phyloP scores from a whole-genome alignment of 495 filamentous ascomycete species.

The Podospora tetraspora region DNA sequence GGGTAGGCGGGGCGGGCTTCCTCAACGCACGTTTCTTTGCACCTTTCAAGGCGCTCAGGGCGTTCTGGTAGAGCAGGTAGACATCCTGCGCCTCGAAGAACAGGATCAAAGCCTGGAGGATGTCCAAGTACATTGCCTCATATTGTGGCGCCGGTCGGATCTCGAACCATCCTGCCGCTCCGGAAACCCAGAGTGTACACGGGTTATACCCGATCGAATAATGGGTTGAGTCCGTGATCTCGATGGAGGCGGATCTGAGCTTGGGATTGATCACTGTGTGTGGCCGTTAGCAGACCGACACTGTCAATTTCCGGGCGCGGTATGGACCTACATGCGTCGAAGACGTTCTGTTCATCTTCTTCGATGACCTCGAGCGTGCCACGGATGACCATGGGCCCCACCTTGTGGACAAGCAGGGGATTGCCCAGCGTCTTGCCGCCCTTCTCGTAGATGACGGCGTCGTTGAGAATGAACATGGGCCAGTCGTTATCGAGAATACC shows the following conservation, averaged over 20 bases:
- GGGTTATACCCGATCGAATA: constrained; percentile 67
- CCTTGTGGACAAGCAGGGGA: constrained; percentile 35
- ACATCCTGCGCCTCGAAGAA: constrained; percentile 56
- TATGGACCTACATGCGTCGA: constrained; percentile 7
- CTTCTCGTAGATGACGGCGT: constrained; percentile 41
- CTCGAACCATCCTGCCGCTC: constrained; percentile 74
- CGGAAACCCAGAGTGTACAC: constrained; percentile 69
- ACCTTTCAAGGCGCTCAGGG: constrained; percentile 27
- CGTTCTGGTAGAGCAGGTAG: constrained; percentile 28
- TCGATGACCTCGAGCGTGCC: constrained; percentile 35
- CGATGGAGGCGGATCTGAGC: constrained; percentile 50
- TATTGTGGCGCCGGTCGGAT: constrained; percentile 60
- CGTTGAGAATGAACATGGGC: constrained; percentile 41
- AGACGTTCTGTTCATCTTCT: constrained; percentile 24
- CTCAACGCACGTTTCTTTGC: constrained; percentile 25
- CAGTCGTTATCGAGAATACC: constrained; percentile 25
- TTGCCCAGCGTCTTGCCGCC: constrained; percentile 40
- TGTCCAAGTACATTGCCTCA: constrained; percentile 54
- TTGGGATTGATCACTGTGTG: constrained; percentile 44
- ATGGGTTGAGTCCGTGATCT: constrained; percentile 55
- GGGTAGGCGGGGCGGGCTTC: constrained; percentile 10
- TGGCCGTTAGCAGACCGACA: constrained; percentile 23
- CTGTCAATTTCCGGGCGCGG: not conserved
- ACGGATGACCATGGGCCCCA: constrained; percentile 42
- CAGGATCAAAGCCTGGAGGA: constrained; percentile 64